Conservation (phyloP, 1,284 basidiomycete species). For the Trametes polyzona region DNA sequence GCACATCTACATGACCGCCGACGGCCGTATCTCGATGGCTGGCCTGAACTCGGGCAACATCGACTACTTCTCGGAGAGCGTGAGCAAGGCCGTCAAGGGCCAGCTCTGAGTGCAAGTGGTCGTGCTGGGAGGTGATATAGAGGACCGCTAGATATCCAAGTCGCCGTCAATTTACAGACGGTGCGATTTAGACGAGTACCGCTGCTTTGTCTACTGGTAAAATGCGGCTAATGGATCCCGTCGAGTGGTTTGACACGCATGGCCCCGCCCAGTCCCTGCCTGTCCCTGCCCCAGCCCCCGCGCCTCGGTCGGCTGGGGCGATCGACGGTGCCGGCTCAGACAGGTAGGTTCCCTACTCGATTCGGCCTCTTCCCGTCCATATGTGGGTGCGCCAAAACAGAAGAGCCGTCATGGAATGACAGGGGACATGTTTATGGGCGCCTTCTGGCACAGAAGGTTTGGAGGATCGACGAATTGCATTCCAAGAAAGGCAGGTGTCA, state of each 20-base stretch:
- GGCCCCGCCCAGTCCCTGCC: slow-evolving; percentile 1
- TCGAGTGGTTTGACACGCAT: slow-evolving; percentile 10
- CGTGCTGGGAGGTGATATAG: slow-evolving; percentile 10
- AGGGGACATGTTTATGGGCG: slow-evolving; percentile 6
- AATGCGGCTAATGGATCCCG: slow-evolving; percentile 15
- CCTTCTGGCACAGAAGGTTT: slow-evolving; percentile 4
- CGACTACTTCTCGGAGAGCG: slow-evolving; percentile 87
- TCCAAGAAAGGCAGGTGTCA: slow-evolving; percentile 18
- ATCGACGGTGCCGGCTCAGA: not conserved
- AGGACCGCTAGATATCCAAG: slow-evolving; percentile 10
- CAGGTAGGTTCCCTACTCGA: slow-evolving; percentile 4
- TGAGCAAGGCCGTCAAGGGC: slow-evolving; percentile 84
- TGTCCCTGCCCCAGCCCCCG: not conserved
- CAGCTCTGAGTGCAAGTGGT: slow-evolving; percentile 49
- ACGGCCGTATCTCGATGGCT: slow-evolving; percentile 95
- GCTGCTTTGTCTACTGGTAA: slow-evolving; percentile 15
- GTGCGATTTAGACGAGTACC: slow-evolving; percentile 10
- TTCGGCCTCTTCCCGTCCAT: slow-evolving; percentile 14
- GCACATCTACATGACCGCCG: slow-evolving; percentile 91
- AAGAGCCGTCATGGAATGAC: slow-evolving; percentile 17
- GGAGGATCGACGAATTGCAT: slow-evolving; percentile 18
- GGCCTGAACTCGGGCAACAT: slow-evolving; percentile 91
- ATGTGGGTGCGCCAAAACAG: slow-evolving; percentile 5
- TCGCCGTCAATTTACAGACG: not conserved
- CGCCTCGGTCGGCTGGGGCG: too few relatives aligned